A percentile compares a stretch with the other conserved stretches of the same genome.
phyloP scores from a whole-genome alignment of 805 yeast genomes.

The Novakomyces olei region DNA sequence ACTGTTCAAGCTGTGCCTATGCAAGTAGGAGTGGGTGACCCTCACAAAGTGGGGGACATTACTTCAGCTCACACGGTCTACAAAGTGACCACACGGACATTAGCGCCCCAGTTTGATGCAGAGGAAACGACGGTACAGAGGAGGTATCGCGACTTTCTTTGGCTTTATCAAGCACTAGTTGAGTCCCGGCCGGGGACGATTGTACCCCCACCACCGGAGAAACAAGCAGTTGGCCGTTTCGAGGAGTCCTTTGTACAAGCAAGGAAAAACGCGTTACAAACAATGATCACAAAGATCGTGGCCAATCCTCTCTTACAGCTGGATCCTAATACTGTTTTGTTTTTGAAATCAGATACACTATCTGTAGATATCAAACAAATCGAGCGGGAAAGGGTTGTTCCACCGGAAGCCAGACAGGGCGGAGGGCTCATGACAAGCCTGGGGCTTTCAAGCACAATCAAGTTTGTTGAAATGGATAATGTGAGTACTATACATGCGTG shows the following conservation, averaged over 20 bases:
- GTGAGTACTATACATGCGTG: too few species aligned
- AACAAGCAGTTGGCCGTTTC: conserved; percentile 80
- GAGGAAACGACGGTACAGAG: conserved; percentile 43
- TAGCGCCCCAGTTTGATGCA: conserved; percentile 19
- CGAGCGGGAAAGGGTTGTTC: conserved; percentile 29
- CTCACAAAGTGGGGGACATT: conserved; percentile 74
- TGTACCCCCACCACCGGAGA: conserved; percentile 90
- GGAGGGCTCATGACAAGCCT: too few species aligned
- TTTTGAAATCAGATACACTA: conserved; percentile 55
- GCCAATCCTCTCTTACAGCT: conserved; percentile 31
- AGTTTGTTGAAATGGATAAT: too few species aligned
- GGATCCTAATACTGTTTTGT: conserved; percentile 59
- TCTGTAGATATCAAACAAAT: conserved; percentile 44
- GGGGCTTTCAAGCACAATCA: too few species aligned
- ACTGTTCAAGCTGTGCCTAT: too few species aligned
- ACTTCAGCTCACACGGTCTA: conserved; percentile 78
- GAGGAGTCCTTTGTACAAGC: conserved; percentile 75
- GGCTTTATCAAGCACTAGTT: conserved; percentile 78
- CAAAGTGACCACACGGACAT: conserved; percentile 40
- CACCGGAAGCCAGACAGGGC: conserved; percentile 13
- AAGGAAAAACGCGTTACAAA: conserved; percentile 63
- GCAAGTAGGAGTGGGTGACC: too few species aligned
- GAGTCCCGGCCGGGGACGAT: conserved; percentile 73
- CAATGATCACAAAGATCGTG: conserved; percentile 60
- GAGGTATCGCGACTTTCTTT: conserved; percentile 76